These are phyloP conservation scores for Dryas integrifolia DNA, from an alignment of 331 rosid species.

Conservation along the genomic window DNA sequence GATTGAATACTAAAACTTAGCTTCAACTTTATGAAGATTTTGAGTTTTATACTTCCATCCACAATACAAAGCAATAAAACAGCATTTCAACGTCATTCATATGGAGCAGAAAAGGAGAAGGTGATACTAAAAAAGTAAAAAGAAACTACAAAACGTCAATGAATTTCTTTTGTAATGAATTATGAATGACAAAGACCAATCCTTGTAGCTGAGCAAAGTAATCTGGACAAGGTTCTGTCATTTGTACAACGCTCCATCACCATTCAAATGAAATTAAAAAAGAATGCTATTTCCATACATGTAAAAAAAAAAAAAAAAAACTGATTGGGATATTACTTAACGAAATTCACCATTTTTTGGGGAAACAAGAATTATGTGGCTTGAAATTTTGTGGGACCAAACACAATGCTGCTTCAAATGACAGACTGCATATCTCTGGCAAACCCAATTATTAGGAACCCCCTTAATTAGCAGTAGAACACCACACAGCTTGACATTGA, in stretches of 20 bases:
- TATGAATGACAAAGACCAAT: background rate
- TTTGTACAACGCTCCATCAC: background rate
- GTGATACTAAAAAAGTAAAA: too few species aligned
- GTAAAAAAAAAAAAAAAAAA: background rate
- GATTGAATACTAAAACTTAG: too few species aligned
- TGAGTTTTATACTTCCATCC: too few species aligned
- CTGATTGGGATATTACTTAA: background rate
- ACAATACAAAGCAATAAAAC: background rate
- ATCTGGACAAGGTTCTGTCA: background rate
- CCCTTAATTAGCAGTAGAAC: background rate
- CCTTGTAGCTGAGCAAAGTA: background rate
- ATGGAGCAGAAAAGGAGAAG: too few species aligned
- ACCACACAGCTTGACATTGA: background rate
- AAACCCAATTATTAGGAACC: conserved; percentile 9
- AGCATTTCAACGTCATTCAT: background rate
- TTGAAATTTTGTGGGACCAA: background rate
- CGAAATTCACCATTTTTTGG: background rate
- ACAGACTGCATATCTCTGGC: conserved; percentile 5
- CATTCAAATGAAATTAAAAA: background rate
- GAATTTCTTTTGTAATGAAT: conserved; percentile 12
- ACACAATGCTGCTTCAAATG: background rate
- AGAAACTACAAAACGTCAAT: background rate
- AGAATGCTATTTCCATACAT: background rate
- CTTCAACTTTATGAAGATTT: too few species aligned
- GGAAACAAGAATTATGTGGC: background rate